Conservation (phyloP, 2,329 filamentous ascomycete genomes). For the Aspergillus hiratsukae region DNA sequence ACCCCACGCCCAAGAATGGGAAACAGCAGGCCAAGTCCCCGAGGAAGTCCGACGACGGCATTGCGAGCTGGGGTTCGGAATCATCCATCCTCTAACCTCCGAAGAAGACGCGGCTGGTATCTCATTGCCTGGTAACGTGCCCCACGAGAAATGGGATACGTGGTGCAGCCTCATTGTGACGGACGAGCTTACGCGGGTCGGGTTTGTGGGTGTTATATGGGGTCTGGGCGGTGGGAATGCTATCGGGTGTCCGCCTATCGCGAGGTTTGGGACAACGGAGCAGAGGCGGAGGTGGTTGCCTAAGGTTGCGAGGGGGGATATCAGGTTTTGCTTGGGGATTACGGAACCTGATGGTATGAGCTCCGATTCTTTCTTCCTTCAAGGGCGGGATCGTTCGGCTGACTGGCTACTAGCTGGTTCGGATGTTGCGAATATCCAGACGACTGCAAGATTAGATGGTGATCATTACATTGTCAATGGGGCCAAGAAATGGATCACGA, state of each 20-base stretch:
- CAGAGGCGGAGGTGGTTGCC: constrained; percentile 59
- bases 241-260: constrained; percentile 61
- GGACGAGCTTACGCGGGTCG: constrained; percentile 54
- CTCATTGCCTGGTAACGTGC: constrained; percentile 44
- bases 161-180: constrained; percentile 54
- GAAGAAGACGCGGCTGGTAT: constrained; percentile 37
- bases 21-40: constrained; percentile 53
- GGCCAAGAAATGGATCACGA: constrained; percentile 66
- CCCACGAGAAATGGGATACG: constrained; percentile 49
- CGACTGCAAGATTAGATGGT: constrained; percentile 52
- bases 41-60: constrained; percentile 36
- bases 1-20: constrained; percentile 61
- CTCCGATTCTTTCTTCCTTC: neutral
- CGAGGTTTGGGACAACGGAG: constrained; percentile 57
- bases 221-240: constrained; percentile 56
- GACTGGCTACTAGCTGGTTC: constrained; percentile 46
- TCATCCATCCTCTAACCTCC: constrained; percentile 35
- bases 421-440: constrained; percentile 61
- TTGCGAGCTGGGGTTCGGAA: constrained; percentile 37
- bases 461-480: constrained; percentile 60
- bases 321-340: constrained; percentile 60
- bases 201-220: constrained; percentile 54
- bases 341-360: constrained; percentile 57
- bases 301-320: constrained; percentile 54
- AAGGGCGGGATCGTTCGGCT: neutral